Conservation (phyloP, 495 filamentous ascomycete genomes). For the Penicillium flavigenum region DNA sequence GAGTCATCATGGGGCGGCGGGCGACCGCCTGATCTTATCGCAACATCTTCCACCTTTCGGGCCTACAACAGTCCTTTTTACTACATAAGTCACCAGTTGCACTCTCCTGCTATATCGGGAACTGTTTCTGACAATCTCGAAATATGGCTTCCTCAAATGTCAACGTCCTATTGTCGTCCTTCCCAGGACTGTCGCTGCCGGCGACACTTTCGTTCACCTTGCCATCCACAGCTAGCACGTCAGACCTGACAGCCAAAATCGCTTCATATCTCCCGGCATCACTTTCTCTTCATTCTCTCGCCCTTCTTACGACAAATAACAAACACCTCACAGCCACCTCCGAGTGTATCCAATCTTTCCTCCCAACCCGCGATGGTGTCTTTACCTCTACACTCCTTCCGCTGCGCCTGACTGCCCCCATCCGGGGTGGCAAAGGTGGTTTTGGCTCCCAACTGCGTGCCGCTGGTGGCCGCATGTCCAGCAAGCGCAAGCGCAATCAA, state of each 20-base stretch:
- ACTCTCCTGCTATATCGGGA: background rate
- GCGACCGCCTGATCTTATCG: conserved; percentile 3
- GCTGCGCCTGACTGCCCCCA: conserved; percentile 69
- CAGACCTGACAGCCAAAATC: conserved; percentile 63
- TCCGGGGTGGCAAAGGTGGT: conserved; percentile 92
- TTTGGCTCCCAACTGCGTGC: conserved; percentile 97
- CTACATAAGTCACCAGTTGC: background rate
- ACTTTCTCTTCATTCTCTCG: conserved; percentile 50
- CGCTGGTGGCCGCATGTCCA: conserved; percentile 95
- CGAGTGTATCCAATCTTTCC: conserved; percentile 30
- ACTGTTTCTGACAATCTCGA: conserved; percentile 1
- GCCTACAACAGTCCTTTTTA: background rate
- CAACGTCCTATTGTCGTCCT: conserved; percentile 80
- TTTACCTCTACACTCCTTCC: conserved; percentile 69
- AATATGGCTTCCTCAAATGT: conserved; percentile 51
- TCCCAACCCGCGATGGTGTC: conserved; percentile 26
- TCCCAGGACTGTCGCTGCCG: conserved; percentile 78
- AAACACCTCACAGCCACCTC: conserved; percentile 56
- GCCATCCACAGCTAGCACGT: conserved; percentile 60
- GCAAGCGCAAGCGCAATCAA: conserved; percentile 80
- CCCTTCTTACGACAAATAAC: conserved; percentile 81
- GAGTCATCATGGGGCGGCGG: background rate
- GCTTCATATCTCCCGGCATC: conserved; percentile 61
- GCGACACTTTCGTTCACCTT: conserved; percentile 72
- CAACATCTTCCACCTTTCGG: background rate